Evolutionary conservation across 2,329 filamentous ascomycete species (phyloP).

Genomic region (Colletotrichum sp.): DNA sequence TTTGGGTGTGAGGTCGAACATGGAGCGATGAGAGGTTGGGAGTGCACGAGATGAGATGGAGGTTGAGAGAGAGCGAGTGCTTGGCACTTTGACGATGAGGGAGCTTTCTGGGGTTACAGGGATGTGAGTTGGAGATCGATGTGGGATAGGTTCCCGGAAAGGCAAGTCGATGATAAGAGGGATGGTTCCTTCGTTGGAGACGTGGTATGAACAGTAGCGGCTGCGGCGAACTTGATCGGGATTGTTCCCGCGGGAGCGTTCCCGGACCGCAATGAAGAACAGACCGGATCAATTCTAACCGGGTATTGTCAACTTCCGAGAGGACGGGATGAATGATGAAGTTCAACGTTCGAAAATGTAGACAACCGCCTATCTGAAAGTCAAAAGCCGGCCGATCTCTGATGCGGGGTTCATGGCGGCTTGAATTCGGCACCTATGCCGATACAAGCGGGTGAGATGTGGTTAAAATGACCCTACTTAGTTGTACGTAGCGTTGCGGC

Average conservation of each 20-base stretch:
- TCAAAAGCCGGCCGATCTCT: background rate
- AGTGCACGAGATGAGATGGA: background rate
- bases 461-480: background rate
- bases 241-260: background rate
- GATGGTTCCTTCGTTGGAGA: background rate
- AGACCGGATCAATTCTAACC: background rate
- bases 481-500: background rate
- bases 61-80: background rate
- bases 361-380: background rate
- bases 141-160: background rate
- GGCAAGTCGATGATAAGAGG: background rate
- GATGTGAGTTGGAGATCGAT: background rate
- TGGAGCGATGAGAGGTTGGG: background rate
- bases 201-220: background rate
- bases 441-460: background rate
- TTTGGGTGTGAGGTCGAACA: background rate
- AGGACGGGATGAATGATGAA: background rate
- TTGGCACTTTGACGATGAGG: background rate
- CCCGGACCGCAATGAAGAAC: background rate
- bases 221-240: background rate
- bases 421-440: background rate
- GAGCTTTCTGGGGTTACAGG: background rate
- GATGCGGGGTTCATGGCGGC: slow-evolving; percentile 2
- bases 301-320: background rate
- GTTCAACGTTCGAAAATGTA: background rate